phyloP scores from a whole-genome alignment of 1,284 basidiomycete species.

The Ustanciosporium gigantosporum region DNA sequence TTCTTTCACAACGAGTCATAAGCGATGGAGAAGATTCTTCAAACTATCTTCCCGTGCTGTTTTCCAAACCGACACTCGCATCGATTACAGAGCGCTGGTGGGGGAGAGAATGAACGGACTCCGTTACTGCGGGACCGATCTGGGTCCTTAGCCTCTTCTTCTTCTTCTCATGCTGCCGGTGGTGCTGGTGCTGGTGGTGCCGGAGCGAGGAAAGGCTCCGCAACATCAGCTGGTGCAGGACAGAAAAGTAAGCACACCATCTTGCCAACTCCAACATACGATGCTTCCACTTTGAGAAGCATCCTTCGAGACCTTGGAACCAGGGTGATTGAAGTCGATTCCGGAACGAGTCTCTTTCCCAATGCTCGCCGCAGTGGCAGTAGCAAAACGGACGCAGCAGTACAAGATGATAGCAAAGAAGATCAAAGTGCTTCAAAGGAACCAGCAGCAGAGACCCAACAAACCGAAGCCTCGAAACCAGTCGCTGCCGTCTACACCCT shows the following conservation, averaged over 20 bases:
- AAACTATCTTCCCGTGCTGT: slow-evolving; percentile 24
- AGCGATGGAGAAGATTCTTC: slow-evolving; percentile 25
- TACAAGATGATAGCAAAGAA: background rate
- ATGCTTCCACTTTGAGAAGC: slow-evolving; percentile 4
- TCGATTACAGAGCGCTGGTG: background rate
- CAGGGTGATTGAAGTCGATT: slow-evolving; percentile 12
- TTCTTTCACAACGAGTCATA: too few relatives aligned
- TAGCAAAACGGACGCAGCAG: too few relatives aligned
- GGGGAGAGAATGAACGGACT: slow-evolving; percentile 23
- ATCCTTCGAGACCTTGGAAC: slow-evolving; percentile 17
- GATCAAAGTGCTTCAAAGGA: too few relatives aligned
- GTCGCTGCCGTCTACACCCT: slow-evolving; percentile 18
- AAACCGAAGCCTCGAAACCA: slow-evolving; percentile 1
- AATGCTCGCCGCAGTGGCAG: too few relatives aligned
- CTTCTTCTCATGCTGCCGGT: slow-evolving; percentile 1
- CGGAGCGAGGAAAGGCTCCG: too few relatives aligned
- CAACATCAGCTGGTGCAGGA: too few relatives aligned
- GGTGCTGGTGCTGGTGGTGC: slow-evolving; percentile 2
- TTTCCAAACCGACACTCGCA: slow-evolving; percentile 6
- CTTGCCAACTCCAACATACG: slow-evolving; percentile 21
- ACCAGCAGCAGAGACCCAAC: background rate
- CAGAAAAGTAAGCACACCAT: slow-evolving; percentile 7
- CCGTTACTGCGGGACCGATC: slow-evolving; percentile 8
- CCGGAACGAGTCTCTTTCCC: too few relatives aligned
- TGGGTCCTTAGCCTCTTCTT: background rate